Evolutionary conservation across 2,329 filamentous ascomycete genomes (phyloP), one percentile per base, ranked within the genome.

Genomic region (Aureobasidium sp.): DNA sequence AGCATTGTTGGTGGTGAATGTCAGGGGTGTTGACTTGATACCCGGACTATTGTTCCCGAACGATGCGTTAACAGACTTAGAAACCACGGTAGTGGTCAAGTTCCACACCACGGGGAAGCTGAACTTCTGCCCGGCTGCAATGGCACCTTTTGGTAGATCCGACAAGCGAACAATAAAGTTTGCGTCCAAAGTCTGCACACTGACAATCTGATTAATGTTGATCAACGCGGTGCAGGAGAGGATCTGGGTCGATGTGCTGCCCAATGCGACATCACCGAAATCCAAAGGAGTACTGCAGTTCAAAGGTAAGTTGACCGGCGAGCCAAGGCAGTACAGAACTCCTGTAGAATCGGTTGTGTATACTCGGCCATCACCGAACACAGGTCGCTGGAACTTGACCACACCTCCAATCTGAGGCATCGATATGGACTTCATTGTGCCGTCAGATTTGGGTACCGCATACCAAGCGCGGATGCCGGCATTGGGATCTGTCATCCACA

Each of bases 81-180:
- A n/a, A 16, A 59, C 53, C 14, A 40, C 39, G 21, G 59, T 58
- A 19, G 55, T 58, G 21, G 57, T 60, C 44, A 72, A 62, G 42
- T 70, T 64, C 68, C 70, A 73, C 7, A 62, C 64, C n/a, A 73
- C 66, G 5, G 69, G 65, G 56, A 74, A 71, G 6, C 62, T 66
- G 56, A 74, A 73, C 4, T 58, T 64, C 1, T 65, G 59, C 1
- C 70, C 72, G 41, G 64, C 60, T 2, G 61, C 59, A 6, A 74
- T 37, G 10, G 65, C 53, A 3, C 69, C 66, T 39, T 63, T 61
- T 3, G 71, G 71, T 5, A 74, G 60, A 4, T 68, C 66, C 10
- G 68, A 63, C 51, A 71, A 69, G 29, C 60, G 59, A 54, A 70
- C 68, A 25, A 64, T 63, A 55, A 70, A 74, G 5, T 64, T 63